Base-by-base conservation (phyloP, 2,329 filamentous ascomycete species). In the Pyricularia pennisetigena region DNA sequence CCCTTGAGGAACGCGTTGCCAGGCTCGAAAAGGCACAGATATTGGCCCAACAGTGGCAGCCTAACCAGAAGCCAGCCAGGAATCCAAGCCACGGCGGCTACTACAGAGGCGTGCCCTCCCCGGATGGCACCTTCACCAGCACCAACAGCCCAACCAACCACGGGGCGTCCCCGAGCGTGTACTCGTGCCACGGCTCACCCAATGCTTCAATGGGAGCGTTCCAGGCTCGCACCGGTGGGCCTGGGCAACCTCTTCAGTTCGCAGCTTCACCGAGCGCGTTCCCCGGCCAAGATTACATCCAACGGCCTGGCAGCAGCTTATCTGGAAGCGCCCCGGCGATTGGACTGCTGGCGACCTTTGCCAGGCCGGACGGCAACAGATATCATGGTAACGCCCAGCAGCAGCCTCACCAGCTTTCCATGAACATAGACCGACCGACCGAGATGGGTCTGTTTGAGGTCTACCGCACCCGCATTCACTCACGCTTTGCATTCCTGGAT, bases 1-100 rank as follows among this genome's bases (percentile, higher is more conserved):
- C 65, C 14, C 65, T 67, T 28, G 65, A 67, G 65, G 65, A 67
- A 29, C 65, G 65, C 28, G 65, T 67, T n/a, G 65, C 49, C 49
- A 28, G 12, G 41, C 65, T 67, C 20, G 65, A 67, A 35, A 67
- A 67, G 65, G 24, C 49, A 16, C 65, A 67, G 49, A 24, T n/a
- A 24, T 28, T 24, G 16, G 16, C 12, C 10, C 64, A 41, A 35
- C 64, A 66, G 24, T 66, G 64, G 35, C 64, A 54, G 10, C 64
- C 26, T 10, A 32, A n/a, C 62, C 62, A 64, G 12, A 24, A 64
- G 20, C 29, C 20, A 16, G 16, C 26, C 14, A 29, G 29, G 26
- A 64, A 64, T n/a, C 28, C 26, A n/a, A 64, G 29, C 26, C 62
- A 35, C 3, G 28, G 64, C 35, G 35, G 10, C 24, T 61, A 61